Conservation (phyloP, 2,329 filamentous ascomycete species). For the Geosmithia flava region DNA sequence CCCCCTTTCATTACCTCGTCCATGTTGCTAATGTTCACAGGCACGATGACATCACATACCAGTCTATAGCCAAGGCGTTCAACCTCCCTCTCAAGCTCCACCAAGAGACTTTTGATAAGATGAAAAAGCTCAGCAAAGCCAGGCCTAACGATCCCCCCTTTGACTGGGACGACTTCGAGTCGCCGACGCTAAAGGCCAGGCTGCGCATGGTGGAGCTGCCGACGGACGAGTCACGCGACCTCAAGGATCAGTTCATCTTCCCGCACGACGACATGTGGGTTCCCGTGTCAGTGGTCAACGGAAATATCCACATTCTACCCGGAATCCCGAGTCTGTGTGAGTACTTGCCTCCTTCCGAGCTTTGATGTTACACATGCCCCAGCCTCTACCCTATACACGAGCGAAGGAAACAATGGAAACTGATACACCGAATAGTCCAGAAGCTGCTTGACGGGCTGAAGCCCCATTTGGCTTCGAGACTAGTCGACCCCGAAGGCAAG, state of each 20-base stretch:
- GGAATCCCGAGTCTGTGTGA: constrained; percentile 73
- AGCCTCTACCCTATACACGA: not conserved
- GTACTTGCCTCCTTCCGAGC: constrained; percentile 8
- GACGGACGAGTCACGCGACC: constrained; percentile 51
- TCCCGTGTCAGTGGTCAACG: constrained; percentile 77
- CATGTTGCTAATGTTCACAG: constrained; percentile 27
- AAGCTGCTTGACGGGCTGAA: constrained; percentile 66
- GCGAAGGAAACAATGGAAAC: not conserved
- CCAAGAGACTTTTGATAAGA: constrained; percentile 62
- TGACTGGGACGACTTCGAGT: constrained; percentile 75
- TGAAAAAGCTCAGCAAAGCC: constrained; percentile 70
- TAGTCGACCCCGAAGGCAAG: constrained; percentile 70
- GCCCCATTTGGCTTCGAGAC: constrained; percentile 53
- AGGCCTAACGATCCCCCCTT: constrained; percentile 64
- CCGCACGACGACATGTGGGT: constrained; percentile 79
- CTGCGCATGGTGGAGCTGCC: constrained; percentile 86
- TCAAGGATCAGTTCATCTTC: constrained; percentile 66
- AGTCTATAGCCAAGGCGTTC: constrained; percentile 87
- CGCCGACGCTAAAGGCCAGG: constrained; percentile 66
- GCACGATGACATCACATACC: constrained; percentile 96
- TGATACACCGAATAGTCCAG: constrained; percentile 39
- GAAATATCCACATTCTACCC: constrained; percentile 86
- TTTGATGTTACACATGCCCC: not conserved
- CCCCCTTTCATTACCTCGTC: not conserved
- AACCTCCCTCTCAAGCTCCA: constrained; percentile 64